Base-by-base conservation (phyloP, 2,329 filamentous ascomycete species). In the Fusarium austroafricanum region DNA sequence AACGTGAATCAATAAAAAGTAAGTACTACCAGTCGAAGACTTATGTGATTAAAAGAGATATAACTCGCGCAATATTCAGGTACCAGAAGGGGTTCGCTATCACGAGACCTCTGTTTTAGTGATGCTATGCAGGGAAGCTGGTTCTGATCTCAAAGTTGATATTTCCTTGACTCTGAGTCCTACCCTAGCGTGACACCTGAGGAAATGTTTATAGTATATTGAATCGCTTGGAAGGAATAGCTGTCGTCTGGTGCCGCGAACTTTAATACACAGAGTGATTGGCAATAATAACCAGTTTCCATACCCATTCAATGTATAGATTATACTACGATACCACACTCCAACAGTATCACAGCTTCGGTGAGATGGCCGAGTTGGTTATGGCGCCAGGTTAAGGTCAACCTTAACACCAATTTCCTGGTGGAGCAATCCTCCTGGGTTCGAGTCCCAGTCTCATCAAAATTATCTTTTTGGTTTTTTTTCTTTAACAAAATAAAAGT, bases 281-380 rank as follows among this genome's bases (percentile, higher is more conserved):
- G 17, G 17, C 15, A 35, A 15, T n/a, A 2, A 3, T n/a, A n/a
- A 3, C 33, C 17, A 5, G 15, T 9, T 35, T n/a, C 12, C 15
- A 17, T 9, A 10, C 3, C 1, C 6, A 9, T 35, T 5, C 17
- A 4, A 9, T 9, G 6, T n/a, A 55, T 52, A 2, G 14, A 14
- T 0, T 4, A 1, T 1, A 44, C 12, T 33, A 6, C n/a, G 5
- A 18, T 0, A 0, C 0, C 0, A 1, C 0, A 4, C 5, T 14
- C 11, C 10, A 57, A 26, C 42, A 66, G 55, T 4, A 52, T 47
- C 35, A 45, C 26, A 47, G 37, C 28, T 64, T 46, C 31, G 70
- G 71, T 73, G 66, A 73, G 70, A 73, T 73, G 71, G 71, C 71
- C 71, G 71, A 73, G 71, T 73, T 73, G 71, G 71, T 73, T 73